A percentile compares a stretch with the other conserved stretches of the same genome.
Evolutionary conservation across 2,329 filamentous ascomycete genomes (phyloP).

Genomic region (Alternaria metachromatica): DNA sequence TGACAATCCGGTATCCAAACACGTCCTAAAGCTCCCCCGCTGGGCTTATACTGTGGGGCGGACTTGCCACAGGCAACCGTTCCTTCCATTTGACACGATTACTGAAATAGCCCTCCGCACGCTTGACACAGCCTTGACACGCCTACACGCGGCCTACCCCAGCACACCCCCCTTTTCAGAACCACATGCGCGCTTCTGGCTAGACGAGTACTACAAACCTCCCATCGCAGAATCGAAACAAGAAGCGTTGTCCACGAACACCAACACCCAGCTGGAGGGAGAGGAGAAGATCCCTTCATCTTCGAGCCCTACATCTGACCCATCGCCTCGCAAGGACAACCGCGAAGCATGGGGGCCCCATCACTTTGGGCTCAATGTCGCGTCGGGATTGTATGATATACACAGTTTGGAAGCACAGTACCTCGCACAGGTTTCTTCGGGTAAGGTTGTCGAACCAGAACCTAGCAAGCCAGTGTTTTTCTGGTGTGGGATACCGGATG

Average conservation of each 20-base stretch:
- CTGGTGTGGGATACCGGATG: neutral
- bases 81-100: neutral
- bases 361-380: constrained; percentile 10
- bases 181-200: neutral
- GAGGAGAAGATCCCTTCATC: neutral
- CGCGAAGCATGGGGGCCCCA: constrained; percentile 7
- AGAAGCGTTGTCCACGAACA: neutral
- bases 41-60: neutral
- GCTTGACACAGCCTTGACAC: constrained; percentile 2
- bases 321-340: neutral
- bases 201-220: neutral
- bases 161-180: neutral
- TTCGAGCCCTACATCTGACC: neutral
- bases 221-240: neutral
- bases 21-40: neutral
- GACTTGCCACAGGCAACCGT: neutral
- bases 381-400: constrained; percentile 9
- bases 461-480: neutral
- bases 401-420: constrained; percentile 8
- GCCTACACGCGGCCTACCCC: constrained; percentile 1
- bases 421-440: neutral
- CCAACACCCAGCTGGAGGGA: neutral
- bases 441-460: neutral
- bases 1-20: neutral
- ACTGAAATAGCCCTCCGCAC: constrained; percentile 1